phyloP scores from a whole-genome alignment of 1,284 basidiomycete species.

The Pseudozyma pruni region DNA sequence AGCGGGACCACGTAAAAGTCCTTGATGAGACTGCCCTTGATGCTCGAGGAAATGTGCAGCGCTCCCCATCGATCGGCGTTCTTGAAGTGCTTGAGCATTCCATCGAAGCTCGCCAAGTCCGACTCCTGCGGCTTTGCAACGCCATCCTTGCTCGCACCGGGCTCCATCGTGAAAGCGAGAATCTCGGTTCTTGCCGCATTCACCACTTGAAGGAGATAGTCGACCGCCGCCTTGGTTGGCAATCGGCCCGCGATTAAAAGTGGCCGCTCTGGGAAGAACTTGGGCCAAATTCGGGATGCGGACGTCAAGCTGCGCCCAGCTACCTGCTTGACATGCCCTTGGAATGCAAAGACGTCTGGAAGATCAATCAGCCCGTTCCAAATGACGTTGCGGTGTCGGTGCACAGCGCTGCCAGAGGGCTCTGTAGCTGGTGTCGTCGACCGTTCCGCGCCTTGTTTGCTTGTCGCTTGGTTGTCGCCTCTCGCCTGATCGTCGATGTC shows the following conservation, averaged over 20 bases:
- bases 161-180: slow-evolving; percentile 54
- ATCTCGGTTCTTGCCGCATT: slow-evolving; percentile 58
- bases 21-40: slow-evolving; percentile 55
- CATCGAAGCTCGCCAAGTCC: slow-evolving; percentile 29
- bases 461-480: neutral
- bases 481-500: neutral
- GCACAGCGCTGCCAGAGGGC: slow-evolving; percentile 24
- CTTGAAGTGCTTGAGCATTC: slow-evolving; percentile 36
- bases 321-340: slow-evolving; percentile 59
- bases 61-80: slow-evolving; percentile 60
- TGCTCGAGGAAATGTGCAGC: slow-evolving; percentile 49
- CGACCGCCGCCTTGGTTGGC: slow-evolving; percentile 53
- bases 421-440: slow-evolving; percentile 42
- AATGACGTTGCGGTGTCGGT: slow-evolving; percentile 32
- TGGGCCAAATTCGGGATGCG: slow-evolving; percentile 30
- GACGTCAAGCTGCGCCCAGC: slow-evolving; percentile 36
- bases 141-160: slow-evolving; percentile 30
- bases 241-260: slow-evolving; percentile 62
- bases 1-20: slow-evolving; percentile 66
- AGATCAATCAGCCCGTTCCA: slow-evolving; percentile 67
- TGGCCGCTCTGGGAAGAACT: slow-evolving; percentile 51
- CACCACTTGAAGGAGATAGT: slow-evolving; percentile 61
- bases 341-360: slow-evolving; percentile 61
- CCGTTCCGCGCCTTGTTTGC: slow-evolving; percentile 1
- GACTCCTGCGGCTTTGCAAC: slow-evolving; percentile 9